Conservation (phyloP, 371 early-diverging fungal species). For the Umbelopsis sp. region DNA sequence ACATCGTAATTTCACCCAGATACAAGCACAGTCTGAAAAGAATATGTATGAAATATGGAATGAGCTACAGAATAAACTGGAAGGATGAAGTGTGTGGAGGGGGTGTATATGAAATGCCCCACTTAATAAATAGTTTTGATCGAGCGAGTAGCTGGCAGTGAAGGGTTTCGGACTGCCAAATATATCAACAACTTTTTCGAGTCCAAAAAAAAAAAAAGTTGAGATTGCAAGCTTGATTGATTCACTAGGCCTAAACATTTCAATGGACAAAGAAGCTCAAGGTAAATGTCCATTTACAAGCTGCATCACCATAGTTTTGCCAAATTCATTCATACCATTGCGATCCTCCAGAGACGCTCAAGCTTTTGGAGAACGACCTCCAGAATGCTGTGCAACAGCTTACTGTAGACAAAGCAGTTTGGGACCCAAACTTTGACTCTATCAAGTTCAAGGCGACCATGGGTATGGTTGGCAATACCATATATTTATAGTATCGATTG, state of each 20-base stretch:
- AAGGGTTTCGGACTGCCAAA: neutral
- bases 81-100: neutral
- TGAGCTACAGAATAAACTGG: slow-evolving; percentile 3
- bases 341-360: neutral
- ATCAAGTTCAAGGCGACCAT: slow-evolving; percentile 35
- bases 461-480: slow-evolving; percentile 22
- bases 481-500: neutral
- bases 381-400: slow-evolving; percentile 3
- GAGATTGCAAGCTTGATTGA: neutral
- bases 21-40: slow-evolving; percentile 11
- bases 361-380: neutral
- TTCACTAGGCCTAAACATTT: neutral
- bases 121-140: too few species aligned
- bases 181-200: neutral
- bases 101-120: too few species aligned
- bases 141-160: too few species aligned
- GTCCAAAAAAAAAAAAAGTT: neutral
- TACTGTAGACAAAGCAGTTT: neutral
- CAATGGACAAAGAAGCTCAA: slow-evolving; percentile 3
- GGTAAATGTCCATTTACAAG: neutral
- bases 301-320: neutral
- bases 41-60: slow-evolving; percentile 6
- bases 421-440: slow-evolving; percentile 31
- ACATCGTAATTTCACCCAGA: slow-evolving; percentile 10
- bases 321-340: neutral